A percentile compares a stretch with the other conserved stretches of the same genome.
Evolutionary conservation across 768 basidiomycete genomes (phyloP).

Genomic region (Trametes cubensis): DNA sequence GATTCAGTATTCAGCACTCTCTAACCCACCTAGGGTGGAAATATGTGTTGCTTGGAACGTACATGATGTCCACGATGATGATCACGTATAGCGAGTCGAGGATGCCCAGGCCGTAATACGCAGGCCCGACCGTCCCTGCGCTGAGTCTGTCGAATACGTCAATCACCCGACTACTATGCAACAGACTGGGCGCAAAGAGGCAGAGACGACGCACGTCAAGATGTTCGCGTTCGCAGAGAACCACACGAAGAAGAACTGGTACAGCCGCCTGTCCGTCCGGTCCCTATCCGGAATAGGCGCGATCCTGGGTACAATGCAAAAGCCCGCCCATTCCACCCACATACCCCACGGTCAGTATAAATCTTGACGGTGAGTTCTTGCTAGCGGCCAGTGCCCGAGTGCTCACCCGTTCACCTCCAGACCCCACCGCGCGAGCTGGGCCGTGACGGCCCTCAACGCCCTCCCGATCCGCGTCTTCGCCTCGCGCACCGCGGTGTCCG

Average conservation of each 20-base stretch:
- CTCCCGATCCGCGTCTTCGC: constrained; percentile 18
- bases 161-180: no score
- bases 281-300: constrained; percentile 53
- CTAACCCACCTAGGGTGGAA: no score
- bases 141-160: constrained; percentile 46
- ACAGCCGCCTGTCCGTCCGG: constrained; percentile 57
- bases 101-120: constrained; percentile 50
- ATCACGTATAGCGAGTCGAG: constrained; percentile 47
- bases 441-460: constrained; percentile 16
- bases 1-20: no score
- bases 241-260: constrained; percentile 73
- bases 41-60: constrained; percentile 27
- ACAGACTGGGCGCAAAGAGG: no score
- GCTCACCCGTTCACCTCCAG: constrained; percentile 32
- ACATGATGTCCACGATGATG: constrained; percentile 50
- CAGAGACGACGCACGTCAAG: constrained; percentile 44
- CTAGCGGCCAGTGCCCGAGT: no score
- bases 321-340: background rate
- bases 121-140: constrained; percentile 53
- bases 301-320: constrained; percentile 48
- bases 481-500: constrained; percentile 15
- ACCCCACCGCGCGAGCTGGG: constrained; percentile 27
- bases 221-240: constrained; percentile 72
- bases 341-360: no score
- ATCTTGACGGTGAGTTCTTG: no score